These are phyloP conservation scores for Rhypophila decipiens DNA, from an alignment of 495 filamentous ascomycete species.

Conservation along the genomic window DNA sequence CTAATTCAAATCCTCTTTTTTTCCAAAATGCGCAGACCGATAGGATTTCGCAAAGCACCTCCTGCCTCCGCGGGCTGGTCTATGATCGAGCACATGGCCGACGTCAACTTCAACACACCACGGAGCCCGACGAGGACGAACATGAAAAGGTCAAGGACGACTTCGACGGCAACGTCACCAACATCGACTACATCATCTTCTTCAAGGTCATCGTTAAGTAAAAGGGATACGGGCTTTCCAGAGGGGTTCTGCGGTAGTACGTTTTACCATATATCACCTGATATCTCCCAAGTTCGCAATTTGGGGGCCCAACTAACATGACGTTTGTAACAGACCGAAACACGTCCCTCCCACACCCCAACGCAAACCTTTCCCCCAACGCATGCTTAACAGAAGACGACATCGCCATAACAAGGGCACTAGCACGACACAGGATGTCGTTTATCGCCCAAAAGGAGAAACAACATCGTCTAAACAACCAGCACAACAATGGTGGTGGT, in stretches of 20 bases:
- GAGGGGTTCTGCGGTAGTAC: constrained; percentile 26
- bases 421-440: constrained; percentile 18
- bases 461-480: not conserved
- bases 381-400: constrained; percentile 28
- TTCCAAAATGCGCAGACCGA: constrained; percentile 22
- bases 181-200: no score
- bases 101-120: constrained; percentile 7
- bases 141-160: no score
- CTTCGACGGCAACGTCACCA: no score
- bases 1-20: no score
- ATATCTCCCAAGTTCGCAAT: not conserved
- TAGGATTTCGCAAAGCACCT: constrained; percentile 7
- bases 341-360: constrained; percentile 31
- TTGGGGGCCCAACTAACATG: not conserved
- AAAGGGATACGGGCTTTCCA: constrained; percentile 30
- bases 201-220: constrained; percentile 15
- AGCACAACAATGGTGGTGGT: no score
- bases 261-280: not conserved
- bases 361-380: constrained; percentile 26
- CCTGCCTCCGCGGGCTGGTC: constrained; percentile 11
- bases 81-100: constrained; percentile 12
- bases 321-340: constrained; percentile 17
- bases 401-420: constrained; percentile 15
- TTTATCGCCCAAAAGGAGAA: constrained; percentile 15
- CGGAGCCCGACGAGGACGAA: constrained; percentile 12